Conservation (phyloP, 352 stramenopile species). For the Phytophthora citricola region DNA sequence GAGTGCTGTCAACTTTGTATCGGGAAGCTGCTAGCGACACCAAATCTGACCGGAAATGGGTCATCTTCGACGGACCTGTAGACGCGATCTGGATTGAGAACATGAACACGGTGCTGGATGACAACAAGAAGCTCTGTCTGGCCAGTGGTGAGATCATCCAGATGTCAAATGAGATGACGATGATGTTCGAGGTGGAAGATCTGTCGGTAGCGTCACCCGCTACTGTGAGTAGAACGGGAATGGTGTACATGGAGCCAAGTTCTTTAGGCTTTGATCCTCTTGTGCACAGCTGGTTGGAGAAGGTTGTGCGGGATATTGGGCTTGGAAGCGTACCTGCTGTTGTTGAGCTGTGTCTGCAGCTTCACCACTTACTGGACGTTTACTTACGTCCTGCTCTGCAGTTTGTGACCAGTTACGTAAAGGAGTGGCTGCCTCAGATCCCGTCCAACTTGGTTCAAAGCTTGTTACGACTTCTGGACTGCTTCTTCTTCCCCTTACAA, state of each 20-base stretch:
- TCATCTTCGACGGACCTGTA: slow-evolving; percentile 96
- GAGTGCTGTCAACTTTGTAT: slow-evolving; percentile 92
- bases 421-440: slow-evolving; percentile 93
- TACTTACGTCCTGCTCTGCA: slow-evolving; percentile 84
- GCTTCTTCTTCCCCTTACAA: slow-evolving; percentile 87
- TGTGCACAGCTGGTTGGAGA: slow-evolving; percentile 90
- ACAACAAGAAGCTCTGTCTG: slow-evolving; percentile 97
- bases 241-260: slow-evolving; percentile 97
- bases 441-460: slow-evolving; percentile 92
- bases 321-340: slow-evolving; percentile 48
- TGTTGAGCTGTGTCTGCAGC: slow-evolving; percentile 52
- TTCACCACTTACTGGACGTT: slow-evolving; percentile 88
- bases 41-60: slow-evolving; percentile 92
- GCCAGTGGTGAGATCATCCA: slow-evolving; percentile 95
- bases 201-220: slow-evolving; percentile 93
- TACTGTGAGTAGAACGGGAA: slow-evolving; percentile 94
- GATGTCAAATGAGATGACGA: slow-evolving; percentile 95
- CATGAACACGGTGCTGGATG: slow-evolving; percentile 97
- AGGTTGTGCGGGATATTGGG: slow-evolving; percentile 64
- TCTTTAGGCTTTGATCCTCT: slow-evolving; percentile 92
- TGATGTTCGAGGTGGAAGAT: slow-evolving; percentile 98
- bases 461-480: slow-evolving; percentile 93
- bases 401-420: slow-evolving; percentile 89
- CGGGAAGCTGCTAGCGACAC: slow-evolving; percentile 90
- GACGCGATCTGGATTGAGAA: slow-evolving; percentile 98